Conservation (phyloP, 306 rosid species). For the Inga oerstediana region DNA sequence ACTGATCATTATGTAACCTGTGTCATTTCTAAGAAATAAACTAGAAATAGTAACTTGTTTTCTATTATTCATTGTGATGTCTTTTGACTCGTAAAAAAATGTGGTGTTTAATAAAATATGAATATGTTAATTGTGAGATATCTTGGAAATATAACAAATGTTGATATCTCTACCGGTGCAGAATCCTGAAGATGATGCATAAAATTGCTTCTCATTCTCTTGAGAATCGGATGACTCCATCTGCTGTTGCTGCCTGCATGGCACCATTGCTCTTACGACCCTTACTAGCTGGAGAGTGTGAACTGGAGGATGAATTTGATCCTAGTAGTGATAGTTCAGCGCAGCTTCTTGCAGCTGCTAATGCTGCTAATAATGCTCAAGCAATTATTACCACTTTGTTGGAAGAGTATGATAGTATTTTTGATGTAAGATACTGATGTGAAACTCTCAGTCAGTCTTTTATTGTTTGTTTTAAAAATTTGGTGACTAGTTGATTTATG, state of each 20-base stretch:
- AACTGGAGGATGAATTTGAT: conserved; percentile 93
- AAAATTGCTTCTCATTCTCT: conserved; percentile 75
- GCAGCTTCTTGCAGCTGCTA: conserved; percentile 98
- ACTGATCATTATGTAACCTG: background rate
- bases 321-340: conserved; percentile 86
- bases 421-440: conserved; percentile 65
- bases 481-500: conserved; percentile 30
- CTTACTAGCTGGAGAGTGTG: conserved; percentile 95
- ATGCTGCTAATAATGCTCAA: conserved; percentile 98
- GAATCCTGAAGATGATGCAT: conserved; percentile 98
- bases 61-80: background rate
- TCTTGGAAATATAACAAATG: background rate
- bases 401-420: conserved; percentile 92
- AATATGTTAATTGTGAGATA: background rate
- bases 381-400: conserved; percentile 84
- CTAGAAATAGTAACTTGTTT: background rate
- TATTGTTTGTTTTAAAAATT: background rate
- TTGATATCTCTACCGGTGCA: conserved; percentile 37
- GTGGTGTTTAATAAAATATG: background rate
- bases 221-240: conserved; percentile 92
- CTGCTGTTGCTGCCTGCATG: conserved; percentile 99
- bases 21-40: background rate
- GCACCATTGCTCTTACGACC: conserved; percentile 98
- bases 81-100: background rate
- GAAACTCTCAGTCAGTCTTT: conserved; percentile 1